A percentile compares a stretch with the other conserved stretches of the same genome.
Conservation (phyloP, 768 basidiomycete genomes). For the Amanita brunnescens region DNA sequence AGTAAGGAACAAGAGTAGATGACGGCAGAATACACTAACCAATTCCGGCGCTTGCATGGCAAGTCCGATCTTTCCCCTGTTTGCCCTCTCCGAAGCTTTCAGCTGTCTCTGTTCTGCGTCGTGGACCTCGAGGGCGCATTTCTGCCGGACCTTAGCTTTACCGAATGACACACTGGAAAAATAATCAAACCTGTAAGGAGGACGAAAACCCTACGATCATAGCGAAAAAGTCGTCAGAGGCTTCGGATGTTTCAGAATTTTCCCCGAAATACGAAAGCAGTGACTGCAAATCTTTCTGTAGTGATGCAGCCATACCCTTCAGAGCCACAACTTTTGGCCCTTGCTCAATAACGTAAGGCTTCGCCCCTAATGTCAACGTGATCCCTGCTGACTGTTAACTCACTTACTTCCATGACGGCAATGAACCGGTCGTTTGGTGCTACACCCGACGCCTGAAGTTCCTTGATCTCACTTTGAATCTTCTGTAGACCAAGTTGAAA, state of each 20-base stretch:
- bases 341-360: slow-evolving; percentile 46
- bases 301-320: slow-evolving; percentile 42
- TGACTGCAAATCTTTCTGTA: slow-evolving; percentile 53
- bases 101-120: slow-evolving; percentile 33
- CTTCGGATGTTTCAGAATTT: slow-evolving; percentile 49
- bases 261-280: slow-evolving; percentile 76
- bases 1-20: background rate
- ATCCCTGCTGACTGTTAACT: background rate
- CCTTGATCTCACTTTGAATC: slow-evolving; percentile 46
- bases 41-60: slow-evolving; percentile 14
- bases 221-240: slow-evolving; percentile 75
- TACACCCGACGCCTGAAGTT: slow-evolving; percentile 22
- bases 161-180: background rate
- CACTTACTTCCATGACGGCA: slow-evolving; percentile 57
- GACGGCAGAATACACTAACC: slow-evolving; percentile 11
- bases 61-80: slow-evolving; percentile 15
- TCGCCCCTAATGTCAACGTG: background rate
- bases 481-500: slow-evolving; percentile 48
- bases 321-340: slow-evolving; percentile 54
- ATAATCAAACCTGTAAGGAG: slow-evolving; percentile 48
- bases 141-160: slow-evolving; percentile 28
- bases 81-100: slow-evolving; percentile 14
- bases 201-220: slow-evolving; percentile 68
- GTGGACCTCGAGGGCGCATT: slow-evolving; percentile 63
- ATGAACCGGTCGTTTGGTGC: slow-evolving; percentile 52